These are phyloP conservation scores for Microsporum audouinii DNA, from an alignment of 2,329 filamentous ascomycete species.

Conservation along the genomic window DNA sequence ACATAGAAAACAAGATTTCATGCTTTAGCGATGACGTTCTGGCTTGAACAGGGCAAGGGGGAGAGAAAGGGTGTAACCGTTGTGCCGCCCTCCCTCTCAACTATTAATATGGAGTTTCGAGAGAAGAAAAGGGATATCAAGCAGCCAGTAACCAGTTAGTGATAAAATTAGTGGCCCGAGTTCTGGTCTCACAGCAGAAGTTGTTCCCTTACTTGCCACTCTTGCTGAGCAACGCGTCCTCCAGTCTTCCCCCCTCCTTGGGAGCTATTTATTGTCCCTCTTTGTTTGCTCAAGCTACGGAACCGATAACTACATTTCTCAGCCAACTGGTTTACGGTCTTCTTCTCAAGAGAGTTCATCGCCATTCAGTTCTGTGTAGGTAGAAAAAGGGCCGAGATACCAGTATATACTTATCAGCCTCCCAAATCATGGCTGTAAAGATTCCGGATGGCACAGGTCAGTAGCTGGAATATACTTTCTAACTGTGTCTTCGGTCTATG, in stretches of 20 bases:
- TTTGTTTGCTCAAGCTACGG: background rate
- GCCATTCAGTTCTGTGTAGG: background rate
- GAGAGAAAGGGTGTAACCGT: background rate
- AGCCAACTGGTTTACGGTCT: background rate
- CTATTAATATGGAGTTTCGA: background rate
- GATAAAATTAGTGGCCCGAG: background rate
- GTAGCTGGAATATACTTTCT: slow-evolving; percentile 8
- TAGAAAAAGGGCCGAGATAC: background rate
- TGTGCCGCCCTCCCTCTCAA: background rate
- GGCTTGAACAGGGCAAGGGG: background rate
- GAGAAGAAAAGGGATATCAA: background rate
- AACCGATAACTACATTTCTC: background rate
- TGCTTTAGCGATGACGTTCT: slow-evolving; percentile 2
- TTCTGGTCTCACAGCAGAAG: background rate
- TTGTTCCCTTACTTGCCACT: background rate
- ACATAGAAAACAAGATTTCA: background rate
- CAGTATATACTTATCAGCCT: background rate
- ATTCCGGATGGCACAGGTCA: slow-evolving; percentile 24
- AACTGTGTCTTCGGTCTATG: background rate
- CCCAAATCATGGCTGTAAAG: background rate
- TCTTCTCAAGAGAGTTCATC: background rate
- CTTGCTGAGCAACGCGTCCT: background rate
- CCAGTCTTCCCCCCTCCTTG: background rate
- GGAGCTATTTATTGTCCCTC: slow-evolving; percentile 2
- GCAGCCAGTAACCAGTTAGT: background rate